Conservation (phyloP, 2,329 filamentous ascomycete species). For the Colletotrichum spaethianum region DNA sequence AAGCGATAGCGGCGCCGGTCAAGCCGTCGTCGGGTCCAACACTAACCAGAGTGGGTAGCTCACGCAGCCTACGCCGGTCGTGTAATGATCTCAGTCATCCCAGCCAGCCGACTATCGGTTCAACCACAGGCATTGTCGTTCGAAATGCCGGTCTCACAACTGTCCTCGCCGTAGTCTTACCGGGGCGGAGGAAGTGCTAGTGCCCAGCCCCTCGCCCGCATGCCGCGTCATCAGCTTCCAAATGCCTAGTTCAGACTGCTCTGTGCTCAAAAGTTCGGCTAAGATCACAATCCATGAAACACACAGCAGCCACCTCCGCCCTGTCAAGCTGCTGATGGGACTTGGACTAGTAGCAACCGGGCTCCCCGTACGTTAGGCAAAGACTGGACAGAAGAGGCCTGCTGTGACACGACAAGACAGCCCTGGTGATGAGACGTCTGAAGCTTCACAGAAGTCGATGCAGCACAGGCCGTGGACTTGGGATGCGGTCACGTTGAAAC, state of each 20-base stretch:
- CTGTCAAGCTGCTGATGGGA: rapidly evolving
- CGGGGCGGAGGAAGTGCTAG: conserved; percentile 48
- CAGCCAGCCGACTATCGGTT: conserved; percentile 50
- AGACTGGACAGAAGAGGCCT: background rate
- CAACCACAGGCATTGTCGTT: conserved; percentile 61
- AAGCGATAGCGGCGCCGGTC: background rate
- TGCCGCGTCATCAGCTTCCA: background rate
- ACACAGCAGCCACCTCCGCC: background rate
- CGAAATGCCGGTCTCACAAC: no score
- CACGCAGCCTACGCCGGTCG: no score
- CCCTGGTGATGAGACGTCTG: no score
- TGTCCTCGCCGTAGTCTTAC: conserved; percentile 55
- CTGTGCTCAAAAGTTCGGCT: background rate
- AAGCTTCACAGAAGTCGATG: background rate
- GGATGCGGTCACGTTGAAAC: background rate
- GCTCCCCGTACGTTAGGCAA: background rate
- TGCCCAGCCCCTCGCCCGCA: background rate
- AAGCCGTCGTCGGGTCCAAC: background rate
- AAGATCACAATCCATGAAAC: background rate
- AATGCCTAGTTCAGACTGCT: background rate
- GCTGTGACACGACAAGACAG: background rate
- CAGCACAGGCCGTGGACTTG: background rate
- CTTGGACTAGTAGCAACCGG: background rate
- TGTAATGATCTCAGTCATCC: background rate
- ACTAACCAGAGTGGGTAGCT: background rate